phyloP scores from a whole-genome alignment of 2,329 filamentous ascomycete species.

The Lachnellula hyalina region DNA sequence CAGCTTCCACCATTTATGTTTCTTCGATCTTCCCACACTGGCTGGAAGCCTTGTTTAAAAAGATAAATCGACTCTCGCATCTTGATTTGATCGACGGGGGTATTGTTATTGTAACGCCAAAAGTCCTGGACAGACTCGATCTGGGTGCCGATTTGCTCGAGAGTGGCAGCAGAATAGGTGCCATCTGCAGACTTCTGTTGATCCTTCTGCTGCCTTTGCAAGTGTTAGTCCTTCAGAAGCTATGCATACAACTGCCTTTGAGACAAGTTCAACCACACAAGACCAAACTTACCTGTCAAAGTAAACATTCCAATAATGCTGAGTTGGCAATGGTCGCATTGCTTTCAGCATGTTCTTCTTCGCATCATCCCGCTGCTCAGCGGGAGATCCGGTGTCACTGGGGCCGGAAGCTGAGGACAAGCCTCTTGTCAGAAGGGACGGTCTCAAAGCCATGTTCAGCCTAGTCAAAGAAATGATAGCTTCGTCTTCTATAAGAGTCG shows the following conservation, averaged over 20 bases:
- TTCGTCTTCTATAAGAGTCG: neutral
- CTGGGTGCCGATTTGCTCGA: constrained; percentile 57
- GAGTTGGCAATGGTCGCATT: constrained; percentile 66
- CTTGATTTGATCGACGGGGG: constrained; percentile 68
- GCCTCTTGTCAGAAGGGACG: constrained; percentile 56
- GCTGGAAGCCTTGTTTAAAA: constrained; percentile 72
- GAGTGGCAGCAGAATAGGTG: constrained; percentile 30
- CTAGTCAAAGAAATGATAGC: neutral
- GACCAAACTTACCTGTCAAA: constrained; percentile 50
- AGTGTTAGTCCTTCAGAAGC: constrained; percentile 2
- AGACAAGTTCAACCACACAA: neutral
- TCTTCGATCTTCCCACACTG: constrained; percentile 79
- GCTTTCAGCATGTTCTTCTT: constrained; percentile 79
- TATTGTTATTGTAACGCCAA: constrained; percentile 79
- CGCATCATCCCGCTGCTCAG: constrained; percentile 68
- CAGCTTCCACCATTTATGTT: constrained; percentile 83
- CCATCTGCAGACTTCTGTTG: constrained; percentile 33
- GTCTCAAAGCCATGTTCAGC: constrained; percentile 48
- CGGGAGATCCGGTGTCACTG: constrained; percentile 61
- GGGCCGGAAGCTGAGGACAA: constrained; percentile 58
- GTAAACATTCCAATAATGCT: constrained; percentile 75
- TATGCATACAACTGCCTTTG: neutral
- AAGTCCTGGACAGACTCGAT: constrained; percentile 82
- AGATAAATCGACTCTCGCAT: constrained; percentile 74
- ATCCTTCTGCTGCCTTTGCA: constrained; percentile 30